Conservation (phyloP, 2,329 filamentous ascomycete genomes). For the Penicillium hesseltinei region DNA sequence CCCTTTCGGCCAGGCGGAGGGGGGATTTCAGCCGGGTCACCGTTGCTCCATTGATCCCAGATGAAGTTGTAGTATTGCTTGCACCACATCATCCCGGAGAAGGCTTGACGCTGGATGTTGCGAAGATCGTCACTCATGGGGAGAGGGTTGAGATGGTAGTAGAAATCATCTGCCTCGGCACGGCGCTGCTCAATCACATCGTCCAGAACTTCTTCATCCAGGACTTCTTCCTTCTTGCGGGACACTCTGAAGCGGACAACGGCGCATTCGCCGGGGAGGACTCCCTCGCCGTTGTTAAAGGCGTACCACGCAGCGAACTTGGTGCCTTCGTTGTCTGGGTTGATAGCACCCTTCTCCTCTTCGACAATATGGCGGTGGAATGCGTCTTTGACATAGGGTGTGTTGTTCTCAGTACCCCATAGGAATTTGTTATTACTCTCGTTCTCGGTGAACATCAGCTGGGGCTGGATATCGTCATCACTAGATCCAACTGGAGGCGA, state of each 20-base stretch:
- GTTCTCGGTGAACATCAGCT: slow-evolving; percentile 91
- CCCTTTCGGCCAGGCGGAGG: slow-evolving; percentile 77
- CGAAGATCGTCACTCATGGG: slow-evolving; percentile 91
- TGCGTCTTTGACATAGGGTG: slow-evolving; percentile 88
- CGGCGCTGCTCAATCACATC: slow-evolving; percentile 81
- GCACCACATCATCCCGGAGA: slow-evolving; percentile 97
- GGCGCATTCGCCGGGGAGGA: slow-evolving; percentile 86
- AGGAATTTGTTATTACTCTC: slow-evolving; percentile 82
- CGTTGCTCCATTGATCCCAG: slow-evolving; percentile 97
- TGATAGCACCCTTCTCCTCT: slow-evolving; percentile 74
- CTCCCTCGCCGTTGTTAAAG: slow-evolving; percentile 85
- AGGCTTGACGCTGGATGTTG: slow-evolving; percentile 91
- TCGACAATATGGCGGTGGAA: slow-evolving; percentile 88
- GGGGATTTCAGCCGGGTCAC: slow-evolving; percentile 82
- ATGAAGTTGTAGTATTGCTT: slow-evolving; percentile 97
- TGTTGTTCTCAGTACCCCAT: slow-evolving; percentile 74
- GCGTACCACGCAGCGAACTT: slow-evolving; percentile 90
- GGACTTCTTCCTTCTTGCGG: slow-evolving; percentile 68
- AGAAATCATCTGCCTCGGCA: slow-evolving; percentile 95
- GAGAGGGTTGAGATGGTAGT: slow-evolving; percentile 85
- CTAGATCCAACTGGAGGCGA: slow-evolving; percentile 79
- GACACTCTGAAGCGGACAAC: slow-evolving; percentile 91
- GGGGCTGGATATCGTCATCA: slow-evolving; percentile 78
- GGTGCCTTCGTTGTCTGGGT: slow-evolving; percentile 75
- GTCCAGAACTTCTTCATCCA: slow-evolving; percentile 92